Base-by-base conservation (phyloP, 176 grass and related monocot genomes). In the Lolium perenne region DNA sequence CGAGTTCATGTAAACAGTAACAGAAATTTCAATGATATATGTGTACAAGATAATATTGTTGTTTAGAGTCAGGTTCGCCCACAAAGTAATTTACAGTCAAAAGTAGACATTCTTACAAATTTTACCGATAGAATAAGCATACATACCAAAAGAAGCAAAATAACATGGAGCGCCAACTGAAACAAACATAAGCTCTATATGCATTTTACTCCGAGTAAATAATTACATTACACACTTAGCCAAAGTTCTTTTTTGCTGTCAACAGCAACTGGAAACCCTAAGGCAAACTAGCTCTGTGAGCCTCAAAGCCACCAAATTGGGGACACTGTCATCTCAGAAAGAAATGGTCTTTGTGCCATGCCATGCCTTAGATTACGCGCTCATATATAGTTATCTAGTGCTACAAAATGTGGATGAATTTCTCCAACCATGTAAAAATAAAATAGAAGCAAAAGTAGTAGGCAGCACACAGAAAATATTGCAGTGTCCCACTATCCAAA, bases 401-500 rank as follows among this genome's bases (percentile, higher is more conserved):
- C 84, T 81, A 87, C 41, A 91, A 77, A 88, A 88, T 81, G 53
- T 77, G 89, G 81, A 88, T 81, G 16, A 9, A 46, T 76, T 16
- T 53, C 16, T 87, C 77, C 51, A 77, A 38, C 23, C 13, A 8
- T 26, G 64, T 70, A 14, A 0, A 87, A 65, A 57, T 35, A 55
- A 57, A 82, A 45, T 8, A 23, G 20, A 40, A 47, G 38, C 71
- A 25, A 38, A 78, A 38, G 13, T 50, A 43, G 67, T n/a, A 70
- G 18, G 32, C 15, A 41, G 67, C 7, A 10, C 17, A 17, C 40
- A 60, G 5, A 5, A 38, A 57, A 40, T 16, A 80, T 40, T 77
- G 15, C 23, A 20, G 4, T 82, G 48, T 13, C 1, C 46, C 46
- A 71, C 69, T 46, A 10, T 73, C 83, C 14, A 47, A 41, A 29